Evolutionary conservation across 306 rosid genomes (phyloP).

Genomic region (Prunus salicina): DNA sequence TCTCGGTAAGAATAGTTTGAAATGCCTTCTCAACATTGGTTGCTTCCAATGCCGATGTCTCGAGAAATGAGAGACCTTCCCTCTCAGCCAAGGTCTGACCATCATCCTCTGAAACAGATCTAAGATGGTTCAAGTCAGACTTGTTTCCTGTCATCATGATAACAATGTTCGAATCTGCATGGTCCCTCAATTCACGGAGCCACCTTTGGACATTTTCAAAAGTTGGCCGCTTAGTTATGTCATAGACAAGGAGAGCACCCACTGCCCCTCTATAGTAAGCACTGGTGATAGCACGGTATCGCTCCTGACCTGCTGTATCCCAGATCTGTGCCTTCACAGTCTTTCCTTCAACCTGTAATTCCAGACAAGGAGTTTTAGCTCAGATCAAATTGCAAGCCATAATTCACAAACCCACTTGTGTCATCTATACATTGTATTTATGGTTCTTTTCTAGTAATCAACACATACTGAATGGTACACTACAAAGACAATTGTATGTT

Average conservation of each 20-base stretch:
- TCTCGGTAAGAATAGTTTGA: constrained; percentile 92
- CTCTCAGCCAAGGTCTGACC: constrained; percentile 89
- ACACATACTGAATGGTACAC: background rate
- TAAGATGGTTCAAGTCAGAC: constrained; percentile 83
- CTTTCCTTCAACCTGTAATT: constrained; percentile 86
- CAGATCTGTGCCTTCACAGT: constrained; percentile 98
- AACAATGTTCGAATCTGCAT: constrained; percentile 94
- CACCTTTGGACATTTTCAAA: constrained; percentile 94
- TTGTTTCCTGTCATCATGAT: constrained; percentile 99
- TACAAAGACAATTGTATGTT: background rate
- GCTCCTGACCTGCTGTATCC: constrained; percentile 99
- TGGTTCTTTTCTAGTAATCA: background rate
- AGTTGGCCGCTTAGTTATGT: constrained; percentile 92
- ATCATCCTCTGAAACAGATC: constrained; percentile 82
- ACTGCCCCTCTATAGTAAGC: constrained; percentile 99
- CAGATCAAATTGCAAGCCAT: background rate
- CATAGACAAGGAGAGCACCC: constrained; percentile 93
- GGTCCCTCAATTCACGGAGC: constrained; percentile 97
- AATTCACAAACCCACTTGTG: background rate
- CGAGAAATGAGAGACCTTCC: constrained; percentile 96
- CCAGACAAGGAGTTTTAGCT: background rate
- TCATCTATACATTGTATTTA: background rate
- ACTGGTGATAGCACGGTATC: constrained; percentile 96
- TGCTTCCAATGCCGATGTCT: constrained; percentile 96
- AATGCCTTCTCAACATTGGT: constrained; percentile 95